Base-by-base conservation (phyloP, 2,329 filamentous ascomycete genomes). In the Hypoxylon rubiginosum region DNA sequence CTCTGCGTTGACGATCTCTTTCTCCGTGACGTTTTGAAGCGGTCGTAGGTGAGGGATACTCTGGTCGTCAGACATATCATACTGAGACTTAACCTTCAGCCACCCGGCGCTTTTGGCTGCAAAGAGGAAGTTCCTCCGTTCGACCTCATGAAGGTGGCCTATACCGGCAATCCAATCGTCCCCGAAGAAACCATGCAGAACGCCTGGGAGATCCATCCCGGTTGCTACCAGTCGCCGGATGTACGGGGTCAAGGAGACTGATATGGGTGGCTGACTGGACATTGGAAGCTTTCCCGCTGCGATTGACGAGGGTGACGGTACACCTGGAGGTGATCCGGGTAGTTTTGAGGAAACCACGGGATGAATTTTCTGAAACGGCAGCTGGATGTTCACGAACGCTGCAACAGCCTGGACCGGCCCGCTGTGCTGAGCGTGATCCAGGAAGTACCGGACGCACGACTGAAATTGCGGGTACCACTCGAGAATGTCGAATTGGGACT, bases 141-240 rank as follows among this genome's bases (percentile, higher is more conserved):
- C 96, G 69, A 92, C 90, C 78, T 97, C 93, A 76, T 97, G 92
- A 64, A 97, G 83, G 10, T 90, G 88, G 0, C 94, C 92, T 52
- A 98, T 86, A 1, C 96, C 96, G 19, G 86, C 83, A 34, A 83
- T 80, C 92, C 94, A 99, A 76, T 97, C 91, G 70, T 97, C 92
- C n/a, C 96, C 96, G 73, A 98, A 99, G 82, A 97, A 97, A 10
- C 94, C 94, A 76, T 97, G 93, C 65, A 99, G 83, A n/a, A 98
- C 90, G 0, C 90, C 90, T 0, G 92, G 90, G 43, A 90, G 90
- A 78, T 98, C 96, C 82, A 97, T 96, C 1, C 94, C 95, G 0
- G 95, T 98, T 15, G 93, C 93, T 50, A 98, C 90, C 1, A 98
- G 86, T 15, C 96, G 92, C 34, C 95, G 91, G 67, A 98, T 90